Percentiles rank a stretch among this genome's conserved stretches.
Evolutionary conservation across 345 rosid genomes (phyloP).

Genomic region (Kernera saxatilis): DNA sequence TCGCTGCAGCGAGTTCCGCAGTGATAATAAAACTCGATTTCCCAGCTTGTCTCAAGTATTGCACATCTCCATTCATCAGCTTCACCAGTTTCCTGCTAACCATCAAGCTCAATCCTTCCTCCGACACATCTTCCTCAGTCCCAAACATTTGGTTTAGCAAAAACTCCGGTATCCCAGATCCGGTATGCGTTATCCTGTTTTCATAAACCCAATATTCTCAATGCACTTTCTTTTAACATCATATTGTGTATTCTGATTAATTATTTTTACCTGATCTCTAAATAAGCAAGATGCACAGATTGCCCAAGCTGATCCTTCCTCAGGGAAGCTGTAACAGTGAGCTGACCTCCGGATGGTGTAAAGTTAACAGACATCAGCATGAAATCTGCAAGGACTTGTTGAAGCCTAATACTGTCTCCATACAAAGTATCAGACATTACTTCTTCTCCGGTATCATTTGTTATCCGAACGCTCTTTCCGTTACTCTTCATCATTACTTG

Average conservation of each 20-base stretch:
- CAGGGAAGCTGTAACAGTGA: conserved; percentile 47
- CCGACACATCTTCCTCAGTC: conserved; percentile 52
- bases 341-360: conserved; percentile 57
- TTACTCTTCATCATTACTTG: conserved; percentile 68
- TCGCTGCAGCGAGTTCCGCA: conserved; percentile 67
- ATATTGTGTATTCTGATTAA: background rate
- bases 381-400: conserved; percentile 75
- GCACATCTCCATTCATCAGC: conserved; percentile 89
- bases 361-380: conserved; percentile 50
- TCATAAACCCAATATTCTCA: conserved; percentile 6
- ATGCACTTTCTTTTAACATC: background rate
- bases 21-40: conserved; percentile 60
- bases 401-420: conserved; percentile 85
- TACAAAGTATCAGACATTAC: conserved; percentile 50
- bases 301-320: conserved; percentile 62
- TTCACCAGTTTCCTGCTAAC: conserved; percentile 72
- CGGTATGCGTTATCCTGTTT: conserved; percentile 58
- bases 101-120: conserved; percentile 69
- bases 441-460: conserved; percentile 51
- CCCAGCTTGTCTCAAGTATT: conserved; percentile 79
- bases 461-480: conserved; percentile 47
- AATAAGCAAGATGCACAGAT: conserved; percentile 61
- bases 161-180: conserved; percentile 62
- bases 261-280: conserved; percentile 61
- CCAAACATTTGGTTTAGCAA: conserved; percentile 77